Base-by-base conservation (phyloP, 768 basidiomycete genomes). In the Lepiota venenata region DNA sequence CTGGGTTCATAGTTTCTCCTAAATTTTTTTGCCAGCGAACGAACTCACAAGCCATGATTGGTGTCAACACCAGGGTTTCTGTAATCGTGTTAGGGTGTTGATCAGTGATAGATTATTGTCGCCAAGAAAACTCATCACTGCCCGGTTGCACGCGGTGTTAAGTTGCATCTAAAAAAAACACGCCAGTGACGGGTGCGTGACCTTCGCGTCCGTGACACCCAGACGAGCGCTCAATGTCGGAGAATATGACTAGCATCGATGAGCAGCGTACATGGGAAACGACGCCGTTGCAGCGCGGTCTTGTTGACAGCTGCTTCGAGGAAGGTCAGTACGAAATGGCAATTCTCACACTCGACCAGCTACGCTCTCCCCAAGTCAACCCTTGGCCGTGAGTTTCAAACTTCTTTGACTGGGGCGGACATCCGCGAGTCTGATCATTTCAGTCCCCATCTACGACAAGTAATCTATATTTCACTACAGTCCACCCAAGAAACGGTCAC, bases 321-420 rank as follows among this genome's bases (percentile, higher is more conserved):
- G 89, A 91, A 65, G 82, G 83, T 15, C 86, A 89, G 55, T 88
- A 87, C 58, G 83, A 88, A 60, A 74, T 80, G 4, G 89, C 82
- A 6, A 84, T 89, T 25, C 70, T 74, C 12, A 68, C 80, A 22
- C 76, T 91, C 1, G 81, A 82, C 55, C 83, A 85, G 55, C 66
- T 91, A 2, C 81, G 84, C 43, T 79, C 81, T 0, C 64, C 77
- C n/a, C 69, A 75, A 21, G 76, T 77, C 66, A 81, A 69, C 48
- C 88, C 87, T 7, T 78, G 79, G 10, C 62, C 71, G 88, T 87
- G 65, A 64, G 85, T 71, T 22, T 47, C 25, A 36, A 35, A 20
- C 45, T 44, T 15, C 21, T 39, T 40, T 9, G 27, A 50, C 44
- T 29, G n/a, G n/a, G n/a, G 50, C 10, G 18, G 43, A 16, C 52